A percentile compares a stretch with the other conserved stretches of the same genome.
These are phyloP conservation scores for Sclerotinia borealis DNA, from an alignment of 2,329 filamentous ascomycete species.

Conservation along the genomic window DNA sequence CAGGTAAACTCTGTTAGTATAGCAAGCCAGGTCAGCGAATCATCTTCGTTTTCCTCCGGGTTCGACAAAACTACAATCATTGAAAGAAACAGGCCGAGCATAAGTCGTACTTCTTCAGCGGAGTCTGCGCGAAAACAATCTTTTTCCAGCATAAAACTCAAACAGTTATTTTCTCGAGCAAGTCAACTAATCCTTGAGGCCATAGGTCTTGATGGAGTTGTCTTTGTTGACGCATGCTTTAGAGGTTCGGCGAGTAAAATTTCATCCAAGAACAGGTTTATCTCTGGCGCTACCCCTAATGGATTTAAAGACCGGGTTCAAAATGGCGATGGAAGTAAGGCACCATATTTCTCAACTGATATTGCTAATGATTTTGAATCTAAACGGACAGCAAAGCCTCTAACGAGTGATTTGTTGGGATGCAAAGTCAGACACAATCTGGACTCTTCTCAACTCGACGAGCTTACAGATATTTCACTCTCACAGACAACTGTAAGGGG, in stretches of 20 bases:
- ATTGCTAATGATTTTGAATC: background rate
- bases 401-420: constrained; percentile 9
- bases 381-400: background rate
- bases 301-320: background rate
- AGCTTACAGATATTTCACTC: background rate
- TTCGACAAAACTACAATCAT: background rate
- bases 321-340: background rate
- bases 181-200: constrained; percentile 20
- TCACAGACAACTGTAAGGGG: constrained; percentile 15
- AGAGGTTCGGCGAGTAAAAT: constrained; percentile 12
- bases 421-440: background rate
- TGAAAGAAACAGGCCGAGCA: background rate
- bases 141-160: constrained; percentile 8
- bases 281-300: background rate
- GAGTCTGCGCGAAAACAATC: constrained; percentile 1
- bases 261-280: background rate
- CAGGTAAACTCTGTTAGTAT: background rate
- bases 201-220: constrained; percentile 19
- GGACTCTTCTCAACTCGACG: background rate
- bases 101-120: constrained; percentile 6
- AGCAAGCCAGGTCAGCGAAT: background rate
- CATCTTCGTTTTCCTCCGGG: background rate
- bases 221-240: constrained; percentile 22
- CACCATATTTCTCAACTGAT: background rate
- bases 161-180: constrained; percentile 19